These are phyloP conservation scores for Leucocoprinus birnbaumii DNA, from an alignment of 768 basidiomycete species.

Conservation along the genomic window DNA sequence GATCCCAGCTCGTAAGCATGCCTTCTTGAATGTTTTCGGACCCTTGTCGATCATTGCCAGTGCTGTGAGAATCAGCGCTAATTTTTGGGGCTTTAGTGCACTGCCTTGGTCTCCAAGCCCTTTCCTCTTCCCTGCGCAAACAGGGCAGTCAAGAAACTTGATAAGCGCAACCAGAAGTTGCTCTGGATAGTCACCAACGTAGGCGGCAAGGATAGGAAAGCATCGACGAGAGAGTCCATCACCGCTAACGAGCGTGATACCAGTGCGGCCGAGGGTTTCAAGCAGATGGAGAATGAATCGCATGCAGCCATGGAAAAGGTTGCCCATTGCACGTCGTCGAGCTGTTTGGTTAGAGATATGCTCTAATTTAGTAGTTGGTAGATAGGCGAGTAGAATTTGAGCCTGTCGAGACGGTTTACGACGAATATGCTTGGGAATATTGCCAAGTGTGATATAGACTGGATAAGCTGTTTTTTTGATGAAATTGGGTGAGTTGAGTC, in stretches of 20 bases:
- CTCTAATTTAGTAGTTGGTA: slow-evolving; percentile 33
- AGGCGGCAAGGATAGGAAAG: slow-evolving; percentile 37
- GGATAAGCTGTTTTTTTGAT: slow-evolving; percentile 42
- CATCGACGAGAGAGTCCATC: slow-evolving; percentile 28
- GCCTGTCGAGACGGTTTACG: slow-evolving; percentile 32
- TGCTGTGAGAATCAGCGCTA: background rate
- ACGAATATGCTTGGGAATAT: slow-evolving; percentile 37
- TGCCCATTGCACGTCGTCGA: slow-evolving; percentile 19
- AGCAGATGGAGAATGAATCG: slow-evolving; percentile 26
- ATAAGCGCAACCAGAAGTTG: slow-evolving; percentile 33
- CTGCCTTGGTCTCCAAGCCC: slow-evolving; percentile 18
- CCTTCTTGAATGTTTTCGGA: background rate
- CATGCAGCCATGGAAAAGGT: slow-evolving; percentile 37
- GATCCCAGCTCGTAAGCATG: background rate
- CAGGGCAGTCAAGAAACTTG: slow-evolving; percentile 25
- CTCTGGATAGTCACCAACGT: slow-evolving; percentile 41
- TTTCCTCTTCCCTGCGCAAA: slow-evolving; percentile 16
- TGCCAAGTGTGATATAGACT: slow-evolving; percentile 46
- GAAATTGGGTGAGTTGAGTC: slow-evolving; percentile 36
- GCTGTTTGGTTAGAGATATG: slow-evolving; percentile 23
- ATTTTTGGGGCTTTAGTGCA: slow-evolving; percentile 9
- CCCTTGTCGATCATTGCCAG: background rate
- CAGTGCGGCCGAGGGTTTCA: slow-evolving; percentile 21
- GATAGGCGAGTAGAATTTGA: slow-evolving; percentile 33
- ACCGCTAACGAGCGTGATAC: slow-evolving; percentile 23